Evolutionary conservation across 2,329 filamentous ascomycete species (phyloP), one percentile per base, ranked within the genome.

Genomic region (Phialemoniopsis sp.): DNA sequence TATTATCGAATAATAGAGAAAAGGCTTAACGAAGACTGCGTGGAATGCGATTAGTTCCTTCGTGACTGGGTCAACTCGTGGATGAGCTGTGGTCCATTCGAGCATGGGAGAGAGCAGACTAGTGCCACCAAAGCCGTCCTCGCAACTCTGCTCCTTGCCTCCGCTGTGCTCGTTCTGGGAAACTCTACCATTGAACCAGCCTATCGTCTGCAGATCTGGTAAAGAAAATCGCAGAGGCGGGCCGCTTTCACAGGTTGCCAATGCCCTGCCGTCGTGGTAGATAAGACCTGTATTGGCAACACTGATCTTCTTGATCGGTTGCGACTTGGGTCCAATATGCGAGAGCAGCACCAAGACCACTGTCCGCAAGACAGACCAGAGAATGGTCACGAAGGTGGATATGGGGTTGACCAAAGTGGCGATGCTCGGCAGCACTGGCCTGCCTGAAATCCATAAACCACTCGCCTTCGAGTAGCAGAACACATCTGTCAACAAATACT

Each of bases 11-110:
- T 86, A 87, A 43, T 80, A 74, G 14, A 87, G 73, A 47, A 79
- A 87, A 0, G 84, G 83, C 9, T 74, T 68, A 15, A 76, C 52
- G 46, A 86, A 85, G 2, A 76, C 79, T 26, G 76, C 77, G 50
- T 87, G 83, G 48, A 84, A 86, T 1, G 84, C 65, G 5, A 26
- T 26, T 10, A 26, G 6, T 10, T 26, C 21, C 10, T 26, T 26
- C 21, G 21, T 26, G 6, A 26, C 21, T 10, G 21, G 21, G 10
- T 26, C 21, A 6, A 26, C 72, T 45, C 80, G 77, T 7, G 83
- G 84, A 55, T 85, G 80, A 15, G 78, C 78, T 2, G 82, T 87
- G 1, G 81, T 84, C 81, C 80, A 86, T 55, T 86, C 81, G 46
- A 72, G 76, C 73, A 86, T 80, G 52, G 78, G 85, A 29, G 71